These are phyloP conservation scores for Termitomyces sp. DNA, from an alignment of 768 basidiomycete species.

Conservation along the genomic window DNA sequence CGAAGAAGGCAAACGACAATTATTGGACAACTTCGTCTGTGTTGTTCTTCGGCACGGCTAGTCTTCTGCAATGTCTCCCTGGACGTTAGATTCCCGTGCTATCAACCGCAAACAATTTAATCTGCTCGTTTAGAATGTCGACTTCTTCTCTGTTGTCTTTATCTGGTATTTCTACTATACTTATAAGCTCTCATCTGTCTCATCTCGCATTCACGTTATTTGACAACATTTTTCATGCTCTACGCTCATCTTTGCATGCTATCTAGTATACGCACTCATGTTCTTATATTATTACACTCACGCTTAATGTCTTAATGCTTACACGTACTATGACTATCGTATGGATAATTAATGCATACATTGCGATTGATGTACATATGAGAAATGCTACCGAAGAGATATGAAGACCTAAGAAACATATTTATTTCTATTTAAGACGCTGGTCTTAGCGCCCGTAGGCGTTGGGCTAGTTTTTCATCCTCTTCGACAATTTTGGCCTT, in stretches of 20 bases:
- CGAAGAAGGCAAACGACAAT: constrained; percentile 41
- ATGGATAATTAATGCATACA: constrained; percentile 13
- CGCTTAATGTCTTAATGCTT: constrained; percentile 11
- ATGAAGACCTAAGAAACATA: not conserved
- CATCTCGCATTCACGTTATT: constrained; percentile 1
- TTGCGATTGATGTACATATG: constrained; percentile 2
- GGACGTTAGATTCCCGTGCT: not conserved
- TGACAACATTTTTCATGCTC: not conserved
- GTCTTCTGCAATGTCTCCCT: not conserved
- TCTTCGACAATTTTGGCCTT: constrained; percentile 61
- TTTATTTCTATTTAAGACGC: constrained; percentile 39
- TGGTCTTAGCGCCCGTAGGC: constrained; percentile 84
- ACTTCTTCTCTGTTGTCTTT: not conserved
- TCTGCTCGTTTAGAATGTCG: not conserved
- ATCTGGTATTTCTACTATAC: constrained; percentile 8
- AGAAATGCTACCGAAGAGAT: constrained; percentile 5
- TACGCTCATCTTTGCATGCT: constrained; percentile 10
- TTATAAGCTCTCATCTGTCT: constrained; percentile 10
- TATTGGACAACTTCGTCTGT: constrained; percentile 56
- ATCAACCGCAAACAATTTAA: not conserved
- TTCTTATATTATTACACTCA: constrained; percentile 6
- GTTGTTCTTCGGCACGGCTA: constrained; percentile 53
- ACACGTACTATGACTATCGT: constrained; percentile 13
- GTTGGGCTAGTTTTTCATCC: constrained; percentile 76
- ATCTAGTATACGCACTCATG: constrained; percentile 5